Evolutionary conservation across 352 stramenopile species (phyloP), one percentile per base, ranked within the genome.

Genomic region (Phytophthora agathidicida): DNA sequence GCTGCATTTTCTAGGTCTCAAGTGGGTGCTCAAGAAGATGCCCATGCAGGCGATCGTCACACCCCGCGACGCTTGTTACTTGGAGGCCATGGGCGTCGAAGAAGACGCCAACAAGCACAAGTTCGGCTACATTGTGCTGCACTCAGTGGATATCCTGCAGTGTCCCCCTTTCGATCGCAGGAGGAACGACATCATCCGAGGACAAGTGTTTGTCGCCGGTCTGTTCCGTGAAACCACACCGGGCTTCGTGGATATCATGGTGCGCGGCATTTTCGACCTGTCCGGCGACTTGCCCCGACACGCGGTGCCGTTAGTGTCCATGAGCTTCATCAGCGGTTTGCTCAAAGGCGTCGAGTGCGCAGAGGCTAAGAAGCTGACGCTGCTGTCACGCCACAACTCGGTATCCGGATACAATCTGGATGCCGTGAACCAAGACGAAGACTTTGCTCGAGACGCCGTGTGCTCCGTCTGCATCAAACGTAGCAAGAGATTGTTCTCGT

Each of bases 321-420:
- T 65, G 20, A 68, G 69, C 30, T 80, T 82, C 37, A 67, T 85
- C 47, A 59, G 42, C 1, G 64, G 53, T 0, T 39, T 80, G 7
- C 57, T 80, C 14, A 62, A 65, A 30, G 73, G 64, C 3, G 75
- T 84, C 7, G 46, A 54, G 2, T 83, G 71, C 19, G 73, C 77
- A 0, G 68, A 84, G 31, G 77, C 77, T 44, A 86, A 86, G 65
- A 84, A 80, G 43, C 52, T 86, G 14, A 88, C 75, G 38, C 54
- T 83, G 16, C 36, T 88, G 10, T 51, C 74, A 10, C 52, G 62
- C 50, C 33, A 57, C 44, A 59, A 73, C 23, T 23, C 61, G 1
- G 35, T 65, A 5, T 68, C 60, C 13, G 60, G 60, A 6, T 60
- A 50, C 45, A 68, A 68, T 44, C 44, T 59, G 38, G 54, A 70